Evolutionary conservation across 129 eudicot species (phyloP).

Genomic region (Saussurea involucrata): DNA sequence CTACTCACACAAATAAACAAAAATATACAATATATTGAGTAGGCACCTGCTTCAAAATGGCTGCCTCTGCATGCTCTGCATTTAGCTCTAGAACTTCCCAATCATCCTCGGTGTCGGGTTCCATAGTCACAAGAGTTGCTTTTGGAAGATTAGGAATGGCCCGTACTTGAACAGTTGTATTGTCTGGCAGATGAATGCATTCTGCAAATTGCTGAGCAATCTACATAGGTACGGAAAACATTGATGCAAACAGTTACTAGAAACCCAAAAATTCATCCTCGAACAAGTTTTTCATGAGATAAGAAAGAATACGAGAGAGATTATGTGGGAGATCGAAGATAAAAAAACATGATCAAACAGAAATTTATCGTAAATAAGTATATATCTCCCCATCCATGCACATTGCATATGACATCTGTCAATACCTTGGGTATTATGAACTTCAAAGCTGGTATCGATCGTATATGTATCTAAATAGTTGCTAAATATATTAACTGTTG

Average conservation of each 20-base stretch:
- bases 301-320: neutral
- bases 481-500: neutral
- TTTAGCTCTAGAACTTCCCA: constrained; percentile 98
- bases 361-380: neutral
- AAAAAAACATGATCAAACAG: neutral
- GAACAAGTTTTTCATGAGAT: neutral
- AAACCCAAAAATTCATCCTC: neutral
- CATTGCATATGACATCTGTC: neutral
- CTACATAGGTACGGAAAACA: constrained; percentile 34
- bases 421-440: neutral
- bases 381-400: neutral
- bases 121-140: constrained; percentile 71
- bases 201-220: constrained; percentile 82
- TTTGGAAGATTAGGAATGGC: constrained; percentile 69
- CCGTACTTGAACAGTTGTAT: constrained; percentile 60
- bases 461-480: neutral
- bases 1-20: neutral
- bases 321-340: neutral
- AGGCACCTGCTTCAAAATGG: constrained; percentile 75
- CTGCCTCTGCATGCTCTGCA: constrained; percentile 75
- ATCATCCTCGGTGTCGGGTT: constrained; percentile 90
- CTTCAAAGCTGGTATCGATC: neutral
- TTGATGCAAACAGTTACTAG: neutral
- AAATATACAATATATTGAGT: constrained; percentile 2
- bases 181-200: constrained; percentile 69